Conservation (phyloP, 208 protist genomes). For the Crithidia mellificae region DNA sequence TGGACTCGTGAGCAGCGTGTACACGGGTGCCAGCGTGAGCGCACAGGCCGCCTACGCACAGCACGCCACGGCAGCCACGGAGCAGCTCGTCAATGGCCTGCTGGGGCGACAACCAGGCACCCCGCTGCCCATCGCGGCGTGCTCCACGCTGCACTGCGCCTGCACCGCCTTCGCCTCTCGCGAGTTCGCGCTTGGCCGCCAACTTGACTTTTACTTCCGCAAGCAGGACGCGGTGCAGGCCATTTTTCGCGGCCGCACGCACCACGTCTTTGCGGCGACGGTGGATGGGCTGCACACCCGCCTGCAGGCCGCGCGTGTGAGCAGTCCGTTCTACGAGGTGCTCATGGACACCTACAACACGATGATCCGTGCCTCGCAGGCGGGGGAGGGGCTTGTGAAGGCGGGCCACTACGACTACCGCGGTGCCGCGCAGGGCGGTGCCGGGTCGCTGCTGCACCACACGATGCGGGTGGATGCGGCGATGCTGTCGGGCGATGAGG, state of each 20-base stretch:
- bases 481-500: constrained; percentile 68
- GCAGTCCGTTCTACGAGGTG: constrained; percentile 77
- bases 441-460: constrained; percentile 46
- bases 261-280: constrained; percentile 38
- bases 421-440: not conserved
- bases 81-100: constrained; percentile 40
- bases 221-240: constrained; percentile 63
- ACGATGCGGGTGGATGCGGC: constrained; percentile 64
- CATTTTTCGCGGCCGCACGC: constrained; percentile 40
- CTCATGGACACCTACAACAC: constrained; percentile 88
- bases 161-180: constrained; percentile 61
- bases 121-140: constrained; percentile 53
- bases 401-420: constrained; percentile 60
- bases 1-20: constrained; percentile 83
- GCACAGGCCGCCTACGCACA: constrained; percentile 75
- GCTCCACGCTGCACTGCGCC: constrained; percentile 53
- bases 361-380: constrained; percentile 66
- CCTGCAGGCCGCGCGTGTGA: constrained; percentile 32
- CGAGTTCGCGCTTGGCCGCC: constrained; percentile 80
- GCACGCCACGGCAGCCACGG: constrained; percentile 60
- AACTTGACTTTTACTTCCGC: constrained; percentile 78
- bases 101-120: constrained; percentile 36
- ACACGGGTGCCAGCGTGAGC: constrained; percentile 50
- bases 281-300: constrained; percentile 69
- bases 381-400: constrained; percentile 71